Evolutionary conservation across 306 rosid species (phyloP).

Genomic region (Castanea mollissima): DNA sequence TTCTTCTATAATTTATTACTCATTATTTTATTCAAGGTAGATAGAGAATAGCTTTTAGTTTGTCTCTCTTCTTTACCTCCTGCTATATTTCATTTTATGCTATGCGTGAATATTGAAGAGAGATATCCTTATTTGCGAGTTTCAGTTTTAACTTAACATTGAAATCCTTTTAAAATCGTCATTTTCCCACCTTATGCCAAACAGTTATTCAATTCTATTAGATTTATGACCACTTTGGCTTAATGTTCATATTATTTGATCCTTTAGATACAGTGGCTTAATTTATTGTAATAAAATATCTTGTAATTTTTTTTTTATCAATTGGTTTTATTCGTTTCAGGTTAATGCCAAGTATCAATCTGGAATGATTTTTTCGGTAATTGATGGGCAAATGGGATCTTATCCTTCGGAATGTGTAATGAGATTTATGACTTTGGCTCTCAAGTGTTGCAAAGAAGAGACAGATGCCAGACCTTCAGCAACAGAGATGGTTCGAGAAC

Average conservation of each 20-base stretch:
- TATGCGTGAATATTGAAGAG: background rate
- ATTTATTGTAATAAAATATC: background rate
- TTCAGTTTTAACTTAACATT: background rate
- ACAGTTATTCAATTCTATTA: background rate
- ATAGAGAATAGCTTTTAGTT: background rate
- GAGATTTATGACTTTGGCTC: constrained; percentile 61
- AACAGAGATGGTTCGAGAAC: constrained; percentile 79
- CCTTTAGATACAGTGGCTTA: background rate
- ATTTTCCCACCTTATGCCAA: background rate
- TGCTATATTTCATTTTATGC: background rate
- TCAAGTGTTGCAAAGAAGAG: constrained; percentile 70
- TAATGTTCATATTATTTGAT: background rate
- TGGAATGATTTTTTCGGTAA: constrained; percentile 63
- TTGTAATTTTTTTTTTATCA: background rate
- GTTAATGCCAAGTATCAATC: constrained; percentile 61
- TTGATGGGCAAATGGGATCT: constrained; percentile 78
- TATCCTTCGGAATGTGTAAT: constrained; percentile 75
- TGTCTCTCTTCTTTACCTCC: background rate
- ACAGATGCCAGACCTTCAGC: constrained; percentile 79
- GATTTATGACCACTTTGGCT: background rate
- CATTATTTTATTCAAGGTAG: background rate
- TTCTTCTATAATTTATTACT: background rate
- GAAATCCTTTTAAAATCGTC: background rate
- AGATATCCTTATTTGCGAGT: background rate
- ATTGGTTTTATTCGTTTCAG: constrained; percentile 31